Conservation (phyloP, 257 asterid species). For the Plantago major region DNA sequence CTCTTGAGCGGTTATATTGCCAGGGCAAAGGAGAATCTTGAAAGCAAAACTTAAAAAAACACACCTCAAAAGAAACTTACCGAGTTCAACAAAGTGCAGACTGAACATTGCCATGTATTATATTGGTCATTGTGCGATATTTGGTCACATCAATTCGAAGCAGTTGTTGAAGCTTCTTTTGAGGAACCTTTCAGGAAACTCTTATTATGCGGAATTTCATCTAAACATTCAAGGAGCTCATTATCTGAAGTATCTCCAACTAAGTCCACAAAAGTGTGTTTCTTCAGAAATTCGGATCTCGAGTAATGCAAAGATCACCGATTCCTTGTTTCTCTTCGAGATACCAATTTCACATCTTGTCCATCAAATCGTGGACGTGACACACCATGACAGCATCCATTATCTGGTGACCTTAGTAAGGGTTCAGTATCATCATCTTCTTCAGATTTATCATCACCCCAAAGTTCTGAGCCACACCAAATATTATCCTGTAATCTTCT, state of each 20-base stretch:
- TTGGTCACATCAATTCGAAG: conserved; percentile 23
- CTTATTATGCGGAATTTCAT: conserved; percentile 22
- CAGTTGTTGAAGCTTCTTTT: conserved; percentile 36
- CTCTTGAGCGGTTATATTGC: no score
- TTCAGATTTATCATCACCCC: conserved; percentile 31
- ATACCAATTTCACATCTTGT: conserved; percentile 22
- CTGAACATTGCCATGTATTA: conserved; percentile 56
- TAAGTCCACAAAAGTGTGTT: conserved; percentile 34
- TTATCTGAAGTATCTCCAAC: conserved; percentile 25
- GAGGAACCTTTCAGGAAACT: conserved; percentile 22
- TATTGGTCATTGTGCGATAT: conserved; percentile 14
- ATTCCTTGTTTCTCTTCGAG: conserved; percentile 54
- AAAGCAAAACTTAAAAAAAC: no score
- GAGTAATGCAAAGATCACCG: conserved; percentile 24
- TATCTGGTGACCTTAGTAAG: conserved; percentile 28
- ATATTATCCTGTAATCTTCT: no score
- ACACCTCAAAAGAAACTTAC: no score
- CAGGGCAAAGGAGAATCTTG: no score
- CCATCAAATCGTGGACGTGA: conserved; percentile 23
- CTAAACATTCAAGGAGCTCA: conserved; percentile 19
- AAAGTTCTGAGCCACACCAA: no score
- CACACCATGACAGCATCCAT: conserved; percentile 32
- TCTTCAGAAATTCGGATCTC: conserved; percentile 24
- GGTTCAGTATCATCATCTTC: conserved; percentile 44
- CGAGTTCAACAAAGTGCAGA: conserved; percentile 87